Evolutionary conservation across 371 early-diverging fungal genomes (phyloP).

Genomic region (Funneliformis caledonium): DNA sequence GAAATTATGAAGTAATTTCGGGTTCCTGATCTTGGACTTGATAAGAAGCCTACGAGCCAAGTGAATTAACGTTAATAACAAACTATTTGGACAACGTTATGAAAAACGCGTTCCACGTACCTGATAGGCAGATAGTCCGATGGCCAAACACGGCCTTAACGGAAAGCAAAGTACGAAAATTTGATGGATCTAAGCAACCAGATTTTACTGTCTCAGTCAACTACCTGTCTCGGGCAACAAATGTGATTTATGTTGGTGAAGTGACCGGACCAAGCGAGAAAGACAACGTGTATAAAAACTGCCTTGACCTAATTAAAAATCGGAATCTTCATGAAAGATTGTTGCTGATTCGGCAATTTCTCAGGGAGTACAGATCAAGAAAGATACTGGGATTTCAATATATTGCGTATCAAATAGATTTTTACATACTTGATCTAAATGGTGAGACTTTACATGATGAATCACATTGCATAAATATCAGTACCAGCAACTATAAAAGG

Average conservation of each 20-base stretch:
- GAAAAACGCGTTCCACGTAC: slow-evolving; percentile 8
- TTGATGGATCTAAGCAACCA: slow-evolving; percentile 18
- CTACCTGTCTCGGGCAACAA: background rate
- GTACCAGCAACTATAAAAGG: background rate
- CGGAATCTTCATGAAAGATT: slow-evolving; percentile 26
- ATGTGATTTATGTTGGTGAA: slow-evolving; percentile 20
- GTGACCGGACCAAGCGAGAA: slow-evolving; percentile 9
- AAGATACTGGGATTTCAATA: slow-evolving; percentile 33
- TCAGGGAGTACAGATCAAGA: background rate
- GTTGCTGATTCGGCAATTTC: slow-evolving; percentile 10
- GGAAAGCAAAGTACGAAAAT: slow-evolving; percentile 26
- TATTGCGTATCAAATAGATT: slow-evolving; percentile 18
- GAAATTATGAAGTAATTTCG: background rate
- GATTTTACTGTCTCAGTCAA: slow-evolving; percentile 12
- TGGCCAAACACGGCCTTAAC: slow-evolving; percentile 25
- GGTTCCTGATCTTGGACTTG: slow-evolving; percentile 6
- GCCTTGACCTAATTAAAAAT: slow-evolving; percentile 5
- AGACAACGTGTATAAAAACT: slow-evolving; percentile 19
- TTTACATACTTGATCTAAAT: background rate
- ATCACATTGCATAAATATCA: background rate
- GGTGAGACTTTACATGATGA: background rate
- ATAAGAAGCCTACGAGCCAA: slow-evolving; percentile 4
- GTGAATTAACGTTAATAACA: slow-evolving; percentile 14
- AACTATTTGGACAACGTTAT: slow-evolving; percentile 17
- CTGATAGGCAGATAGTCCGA: slow-evolving; percentile 5